A percentile compares a stretch with the other conserved stretches of the same genome.
Evolutionary conservation across 352 stramenopile species (phyloP).

Genomic region (Phytopythium litorale): DNA sequence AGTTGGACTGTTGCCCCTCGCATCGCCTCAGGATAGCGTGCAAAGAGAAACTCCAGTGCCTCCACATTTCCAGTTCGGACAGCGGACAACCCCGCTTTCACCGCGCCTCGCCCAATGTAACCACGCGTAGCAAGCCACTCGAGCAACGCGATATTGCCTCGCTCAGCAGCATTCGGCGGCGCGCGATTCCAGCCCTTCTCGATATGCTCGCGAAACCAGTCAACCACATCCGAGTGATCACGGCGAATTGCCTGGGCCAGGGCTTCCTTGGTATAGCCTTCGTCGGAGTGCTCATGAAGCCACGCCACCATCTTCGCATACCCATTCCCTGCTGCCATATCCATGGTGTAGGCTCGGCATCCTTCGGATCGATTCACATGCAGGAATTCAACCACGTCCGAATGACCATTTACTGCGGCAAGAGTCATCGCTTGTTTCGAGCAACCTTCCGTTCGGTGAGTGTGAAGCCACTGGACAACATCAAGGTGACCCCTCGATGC

Average conservation of each 20-base stretch:
- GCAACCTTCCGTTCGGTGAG: neutral
- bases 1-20: too few species aligned
- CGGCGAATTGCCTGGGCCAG: too few species aligned
- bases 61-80: too few species aligned
- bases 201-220: neutral
- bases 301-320: too few species aligned
- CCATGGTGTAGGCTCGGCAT: neutral
- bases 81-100: too few species aligned
- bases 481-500: neutral
- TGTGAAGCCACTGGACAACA: neutral
- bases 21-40: neutral
- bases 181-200: neutral
- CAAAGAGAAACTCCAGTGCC: neutral
- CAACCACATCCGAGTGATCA: neutral
- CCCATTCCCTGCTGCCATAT: neutral
- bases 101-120: too few species aligned
- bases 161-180: neutral
- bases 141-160: neutral
- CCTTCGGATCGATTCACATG: neutral
- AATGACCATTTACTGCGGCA: neutral
- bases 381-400: neutral
- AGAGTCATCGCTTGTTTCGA: neutral
- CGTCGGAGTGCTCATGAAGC: too few species aligned
- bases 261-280: too few species aligned
- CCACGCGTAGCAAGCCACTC: neutral